Base-by-base conservation (phyloP, 2,329 filamentous ascomycete genomes). In the Truncatella angustata region DNA sequence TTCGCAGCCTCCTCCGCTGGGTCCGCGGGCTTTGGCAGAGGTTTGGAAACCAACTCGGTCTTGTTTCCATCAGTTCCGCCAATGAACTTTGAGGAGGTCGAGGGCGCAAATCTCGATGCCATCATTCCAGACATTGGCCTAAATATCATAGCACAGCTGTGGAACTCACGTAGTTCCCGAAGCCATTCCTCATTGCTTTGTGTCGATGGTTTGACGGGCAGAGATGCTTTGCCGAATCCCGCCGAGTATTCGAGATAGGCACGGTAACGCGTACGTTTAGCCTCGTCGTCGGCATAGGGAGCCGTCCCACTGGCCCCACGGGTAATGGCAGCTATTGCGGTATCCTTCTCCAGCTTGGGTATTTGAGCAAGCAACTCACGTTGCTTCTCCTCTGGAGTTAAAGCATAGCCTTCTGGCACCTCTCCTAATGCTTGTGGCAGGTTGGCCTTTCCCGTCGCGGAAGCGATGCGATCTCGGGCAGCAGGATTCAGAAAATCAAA, bases 41-140 rank as follows among this genome's bases (percentile, higher is more conserved):
- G 74, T 53, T 45, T 70, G 73, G 84, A 70, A 6, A 81, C 55
- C 1, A 66, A 55, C 2, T 62, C 63, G 3, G 57, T 61, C 1
- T 55, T 57, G 10, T 24, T 50, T 14, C 56, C 55, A 11, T 62
- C 53, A 12, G 52, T 52, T 4, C 54, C 59, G 4, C 60, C 53
- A 30, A 72, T 73, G 9, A 65, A 63, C 44, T 67, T 67, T 1
- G 68, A 54, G 5, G 70, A 62, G 7, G 71, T 60, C 0, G 80
- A 75, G 7, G 88, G 87, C 0, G 91, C 97, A 67, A 99, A 99
- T 0, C 93, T 86, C 18, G 89, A 91, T 14, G 93, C 94, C 91
- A 99, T 97, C 56, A 90, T 79, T 0, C 91, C 91, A 2, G 89
- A 90, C 73, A 96, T 90, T 1, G 94, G 94, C 66, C 90, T 93